These are phyloP conservation scores for Waltergamsia citrina DNA, from an alignment of 2,329 filamentous ascomycete genomes.

Conservation along the genomic window DNA sequence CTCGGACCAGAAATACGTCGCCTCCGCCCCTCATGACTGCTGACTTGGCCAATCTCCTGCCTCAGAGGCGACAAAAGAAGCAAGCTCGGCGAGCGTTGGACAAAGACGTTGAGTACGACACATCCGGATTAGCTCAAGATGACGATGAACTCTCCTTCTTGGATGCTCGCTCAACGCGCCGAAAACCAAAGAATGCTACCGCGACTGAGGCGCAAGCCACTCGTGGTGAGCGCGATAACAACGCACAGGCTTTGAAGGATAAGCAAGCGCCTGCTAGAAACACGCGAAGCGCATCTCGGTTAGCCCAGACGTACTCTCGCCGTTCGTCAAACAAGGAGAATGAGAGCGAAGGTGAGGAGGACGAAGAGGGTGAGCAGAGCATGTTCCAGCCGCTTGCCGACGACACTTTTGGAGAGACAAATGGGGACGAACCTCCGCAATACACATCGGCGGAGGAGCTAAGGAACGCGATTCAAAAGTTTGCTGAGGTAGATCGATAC, in stretches of 20 bases:
- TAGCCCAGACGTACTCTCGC: conserved; percentile 38
- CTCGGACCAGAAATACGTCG: conserved; percentile 18
- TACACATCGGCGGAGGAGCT: conserved; percentile 41
- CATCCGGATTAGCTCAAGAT: conserved; percentile 37
- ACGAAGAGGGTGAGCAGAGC: conserved; percentile 25
- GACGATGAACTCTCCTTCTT: conserved; percentile 47
- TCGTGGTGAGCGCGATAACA: conserved; percentile 7
- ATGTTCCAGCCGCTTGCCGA: conserved; percentile 34
- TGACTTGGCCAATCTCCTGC: conserved; percentile 42
- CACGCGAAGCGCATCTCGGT: conserved; percentile 12
- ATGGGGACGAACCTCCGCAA: conserved; percentile 24
- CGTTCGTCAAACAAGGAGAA: conserved; percentile 52
- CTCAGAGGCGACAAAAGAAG: conserved; percentile 35
- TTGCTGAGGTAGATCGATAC: conserved; percentile 61
- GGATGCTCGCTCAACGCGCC: conserved; percentile 22
- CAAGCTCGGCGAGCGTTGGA: conserved; percentile 29
- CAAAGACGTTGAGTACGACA: conserved; percentile 37
- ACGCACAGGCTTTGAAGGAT: not conserved
- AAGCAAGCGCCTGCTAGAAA: conserved; percentile 10
- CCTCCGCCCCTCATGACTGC: conserved; percentile 39
- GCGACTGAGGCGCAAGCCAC: conserved; percentile 10
- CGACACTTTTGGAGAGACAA: conserved; percentile 27
- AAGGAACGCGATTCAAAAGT: conserved; percentile 50
- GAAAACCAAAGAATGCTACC: conserved; percentile 20
- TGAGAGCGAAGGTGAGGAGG: conserved; percentile 22